phyloP scores from a whole-genome alignment of 2,329 filamentous ascomycete species.

The Drechslera avenae region DNA sequence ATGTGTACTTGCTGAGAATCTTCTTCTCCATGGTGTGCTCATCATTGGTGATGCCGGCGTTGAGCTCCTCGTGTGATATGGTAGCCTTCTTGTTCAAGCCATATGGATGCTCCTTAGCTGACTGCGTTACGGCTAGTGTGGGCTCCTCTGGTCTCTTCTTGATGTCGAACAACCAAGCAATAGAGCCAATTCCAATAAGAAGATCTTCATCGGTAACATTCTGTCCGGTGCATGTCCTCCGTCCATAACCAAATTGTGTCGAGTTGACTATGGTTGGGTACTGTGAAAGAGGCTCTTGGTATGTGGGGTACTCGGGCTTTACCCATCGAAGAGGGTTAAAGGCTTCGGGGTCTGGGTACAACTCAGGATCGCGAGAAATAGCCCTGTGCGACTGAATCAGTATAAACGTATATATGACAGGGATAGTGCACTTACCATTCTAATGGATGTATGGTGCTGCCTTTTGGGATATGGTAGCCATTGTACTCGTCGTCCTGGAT shows the following conservation, averaged over 20 bases:
- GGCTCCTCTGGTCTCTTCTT: conserved; percentile 23
- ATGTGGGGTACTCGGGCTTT: conserved; percentile 59
- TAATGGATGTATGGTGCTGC: conserved; percentile 53
- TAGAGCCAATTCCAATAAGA: conserved; percentile 50
- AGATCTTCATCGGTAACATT: conserved; percentile 51
- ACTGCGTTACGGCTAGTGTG: conserved; percentile 5
- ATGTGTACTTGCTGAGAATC: conserved; percentile 34
- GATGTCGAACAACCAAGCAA: conserved; percentile 55
- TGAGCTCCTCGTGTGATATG: conserved; percentile 46
- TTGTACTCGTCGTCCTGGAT: conserved; percentile 62
- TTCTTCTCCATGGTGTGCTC: conserved; percentile 30
- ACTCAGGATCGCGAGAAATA: conserved; percentile 58
- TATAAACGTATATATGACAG: neutral
- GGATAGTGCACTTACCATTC: conserved; percentile 46
- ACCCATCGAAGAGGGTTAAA: conserved; percentile 67
- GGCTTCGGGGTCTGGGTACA: conserved; percentile 70
- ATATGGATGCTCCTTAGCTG: conserved; percentile 23
- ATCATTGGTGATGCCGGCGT: conserved; percentile 31
- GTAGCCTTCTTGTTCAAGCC: conserved; percentile 42
- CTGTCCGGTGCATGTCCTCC: conserved; percentile 54
- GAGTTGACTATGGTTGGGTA: conserved; percentile 61
- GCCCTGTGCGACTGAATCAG: conserved; percentile 46
- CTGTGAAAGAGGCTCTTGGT: conserved; percentile 56
- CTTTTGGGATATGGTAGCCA: conserved; percentile 63
- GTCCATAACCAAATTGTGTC: conserved; percentile 61